Evolutionary conservation across 495 filamentous ascomycete species (phyloP).

Genomic region (Penicillium desertorum): DNA sequence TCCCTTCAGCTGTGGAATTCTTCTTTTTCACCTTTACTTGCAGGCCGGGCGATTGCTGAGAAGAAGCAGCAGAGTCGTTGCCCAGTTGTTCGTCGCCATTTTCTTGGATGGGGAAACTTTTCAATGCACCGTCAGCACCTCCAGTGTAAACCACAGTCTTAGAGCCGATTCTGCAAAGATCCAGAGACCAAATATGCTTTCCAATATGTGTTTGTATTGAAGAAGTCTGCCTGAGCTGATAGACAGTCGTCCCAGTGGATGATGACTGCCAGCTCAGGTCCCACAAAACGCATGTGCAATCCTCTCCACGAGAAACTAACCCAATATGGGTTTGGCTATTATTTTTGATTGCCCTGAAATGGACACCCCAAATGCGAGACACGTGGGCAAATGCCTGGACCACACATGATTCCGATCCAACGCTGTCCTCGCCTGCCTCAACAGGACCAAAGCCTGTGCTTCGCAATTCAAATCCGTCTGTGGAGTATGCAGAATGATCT

Average conservation of each 20-base stretch:
- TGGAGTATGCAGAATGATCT: constrained; percentile 41
- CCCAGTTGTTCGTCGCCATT: not conserved
- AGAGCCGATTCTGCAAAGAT: constrained; percentile 35
- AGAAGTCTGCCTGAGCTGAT: constrained; percentile 50
- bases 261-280: constrained; percentile 44
- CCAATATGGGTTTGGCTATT: constrained; percentile 28
- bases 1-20: constrained; percentile 43
- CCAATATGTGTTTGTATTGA: constrained; percentile 67
- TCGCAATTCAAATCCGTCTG: constrained; percentile 45
- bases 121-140: constrained; percentile 74
- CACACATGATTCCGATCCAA: constrained; percentile 43
- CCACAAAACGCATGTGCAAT: constrained; percentile 72
- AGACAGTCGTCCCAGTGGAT: constrained; percentile 18
- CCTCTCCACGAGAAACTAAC: constrained; percentile 77
- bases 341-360: constrained; percentile 51
- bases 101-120: constrained; percentile 27
- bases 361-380: constrained; percentile 86
- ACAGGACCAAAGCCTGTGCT: constrained; percentile 43
- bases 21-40: constrained; percentile 12
- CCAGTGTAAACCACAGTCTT: constrained; percentile 65
- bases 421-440: constrained; percentile 16
- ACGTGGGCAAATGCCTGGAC: constrained; percentile 78
- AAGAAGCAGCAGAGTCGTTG: not conserved
- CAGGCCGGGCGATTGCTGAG: not conserved
- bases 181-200: constrained; percentile 88